Percentiles rank a stretch among this genome's conserved stretches.
Evolutionary conservation across 2,329 filamentous ascomycete genomes (phyloP).

Genomic region (Plectosphaerella cucumerina): DNA sequence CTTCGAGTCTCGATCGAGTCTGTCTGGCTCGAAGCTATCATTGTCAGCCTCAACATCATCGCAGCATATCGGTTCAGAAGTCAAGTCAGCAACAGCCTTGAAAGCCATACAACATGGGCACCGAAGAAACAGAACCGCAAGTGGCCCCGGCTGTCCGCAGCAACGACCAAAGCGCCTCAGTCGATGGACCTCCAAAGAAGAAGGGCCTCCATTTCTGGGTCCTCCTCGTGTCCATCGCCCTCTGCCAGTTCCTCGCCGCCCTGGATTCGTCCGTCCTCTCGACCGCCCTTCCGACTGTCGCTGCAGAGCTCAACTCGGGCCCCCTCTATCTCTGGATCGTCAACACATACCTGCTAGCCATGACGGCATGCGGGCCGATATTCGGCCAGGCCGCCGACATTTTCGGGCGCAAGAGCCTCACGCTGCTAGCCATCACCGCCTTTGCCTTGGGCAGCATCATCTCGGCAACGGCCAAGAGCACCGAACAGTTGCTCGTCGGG

Average conservation of each 20-base stretch:
- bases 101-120: no score
- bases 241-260: constrained; percentile 14
- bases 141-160: no score
- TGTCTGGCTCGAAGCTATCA: no score
- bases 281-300: constrained; percentile 20
- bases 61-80: no score
- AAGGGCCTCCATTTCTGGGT: constrained; percentile 16
- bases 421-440: constrained; percentile 10
- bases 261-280: constrained; percentile 17
- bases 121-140: no score
- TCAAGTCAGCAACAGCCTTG: no score
- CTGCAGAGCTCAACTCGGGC: constrained; percentile 12
- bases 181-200: no score
- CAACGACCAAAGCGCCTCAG: no score
- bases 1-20: no score
- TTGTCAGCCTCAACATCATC: no score
- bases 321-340: constrained; percentile 19
- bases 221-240: constrained; percentile 17
- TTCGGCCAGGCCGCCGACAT: constrained; percentile 19
- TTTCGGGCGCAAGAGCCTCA: constrained; percentile 17
- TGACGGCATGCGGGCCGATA: constrained; percentile 15
- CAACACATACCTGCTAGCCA: constrained; percentile 3
- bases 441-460: constrained; percentile 19
- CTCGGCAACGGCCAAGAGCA: constrained; percentile 13
- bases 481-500: constrained; percentile 38